Evolutionary conservation across 2,329 filamentous ascomycete species (phyloP).

Genomic region (Plenodomus biglobosus): DNA sequence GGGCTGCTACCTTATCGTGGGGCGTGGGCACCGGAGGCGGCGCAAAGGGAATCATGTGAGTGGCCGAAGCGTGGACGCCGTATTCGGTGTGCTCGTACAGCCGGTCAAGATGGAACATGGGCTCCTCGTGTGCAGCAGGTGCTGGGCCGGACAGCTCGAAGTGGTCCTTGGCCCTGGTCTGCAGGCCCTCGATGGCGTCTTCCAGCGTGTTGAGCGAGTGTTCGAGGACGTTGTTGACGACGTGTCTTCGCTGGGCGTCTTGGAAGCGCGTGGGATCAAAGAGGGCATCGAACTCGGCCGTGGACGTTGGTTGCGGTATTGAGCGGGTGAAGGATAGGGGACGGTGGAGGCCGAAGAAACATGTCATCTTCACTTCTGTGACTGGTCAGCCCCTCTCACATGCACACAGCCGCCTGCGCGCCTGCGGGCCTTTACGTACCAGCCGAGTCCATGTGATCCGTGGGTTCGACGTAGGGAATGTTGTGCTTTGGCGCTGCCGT

Average conservation of each 20-base stretch:
- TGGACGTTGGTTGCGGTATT: constrained; percentile 67
- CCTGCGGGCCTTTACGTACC: too few species aligned
- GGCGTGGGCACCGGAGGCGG: constrained; percentile 79
- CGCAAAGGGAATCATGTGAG: constrained; percentile 70
- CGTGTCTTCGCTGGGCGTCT: constrained; percentile 51
- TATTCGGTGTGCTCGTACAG: constrained; percentile 24
- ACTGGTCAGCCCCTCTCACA: too few species aligned
- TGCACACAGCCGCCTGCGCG: too few species aligned
- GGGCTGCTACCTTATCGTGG: constrained; percentile 42
- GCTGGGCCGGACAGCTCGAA: not conserved
- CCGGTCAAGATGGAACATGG: constrained; percentile 29
- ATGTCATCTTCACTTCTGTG: constrained; percentile 80
- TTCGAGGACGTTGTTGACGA: constrained; percentile 51
- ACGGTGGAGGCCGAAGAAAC: constrained; percentile 94
- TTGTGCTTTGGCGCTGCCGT: constrained; percentile 45
- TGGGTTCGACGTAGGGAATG: constrained; percentile 70
- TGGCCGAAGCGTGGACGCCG: constrained; percentile 50
- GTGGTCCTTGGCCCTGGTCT: constrained; percentile 17
- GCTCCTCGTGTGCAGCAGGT: not conserved
- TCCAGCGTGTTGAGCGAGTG: constrained; percentile 46
- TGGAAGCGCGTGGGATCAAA: constrained; percentile 62
- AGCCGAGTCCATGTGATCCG: constrained; percentile 68
- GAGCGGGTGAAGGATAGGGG: constrained; percentile 73
- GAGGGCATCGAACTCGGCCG: constrained; percentile 80
- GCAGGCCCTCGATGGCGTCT: constrained; percentile 31